Conservation (phyloP, 2,329 filamentous ascomycete genomes). For the Cercospora sp. region DNA sequence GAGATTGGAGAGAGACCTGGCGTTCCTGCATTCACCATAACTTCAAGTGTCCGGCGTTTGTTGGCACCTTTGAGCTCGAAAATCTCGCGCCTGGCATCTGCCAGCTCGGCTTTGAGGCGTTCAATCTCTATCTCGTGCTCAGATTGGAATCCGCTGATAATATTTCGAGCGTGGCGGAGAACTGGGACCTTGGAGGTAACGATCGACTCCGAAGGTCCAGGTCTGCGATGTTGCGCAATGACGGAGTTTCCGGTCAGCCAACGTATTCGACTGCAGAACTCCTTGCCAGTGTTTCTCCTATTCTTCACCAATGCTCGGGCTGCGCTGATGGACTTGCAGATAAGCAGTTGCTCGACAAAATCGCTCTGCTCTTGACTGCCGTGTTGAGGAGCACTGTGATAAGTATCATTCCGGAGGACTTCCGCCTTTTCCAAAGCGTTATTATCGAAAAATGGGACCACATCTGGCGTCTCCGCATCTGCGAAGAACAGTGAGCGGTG, state of each 20-base stretch:
- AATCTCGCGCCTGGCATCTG: neutral
- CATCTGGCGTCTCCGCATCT: neutral
- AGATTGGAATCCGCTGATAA: neutral
- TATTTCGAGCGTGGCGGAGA: neutral
- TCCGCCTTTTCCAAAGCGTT: neutral
- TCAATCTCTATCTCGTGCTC: neutral
- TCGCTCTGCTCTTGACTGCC: neutral
- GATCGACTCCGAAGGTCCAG: neutral
- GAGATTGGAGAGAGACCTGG: neutral
- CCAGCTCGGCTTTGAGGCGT: neutral
- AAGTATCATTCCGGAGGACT: neutral
- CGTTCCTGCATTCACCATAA: neutral
- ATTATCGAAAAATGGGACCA: neutral
- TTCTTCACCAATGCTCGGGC: neutral
- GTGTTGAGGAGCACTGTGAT: neutral
- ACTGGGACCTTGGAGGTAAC: neutral
- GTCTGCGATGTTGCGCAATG: too few relatives aligned
- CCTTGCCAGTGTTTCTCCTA: neutral
- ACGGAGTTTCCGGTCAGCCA: neutral
- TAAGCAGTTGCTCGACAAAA: neutral
- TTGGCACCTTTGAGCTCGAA: neutral
- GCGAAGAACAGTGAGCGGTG: neutral
- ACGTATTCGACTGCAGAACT: neutral
- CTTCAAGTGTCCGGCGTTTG: neutral
- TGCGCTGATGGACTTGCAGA: neutral